Conservation (phyloP, 805 yeast species). For the Teunomyces cretensis region DNA sequence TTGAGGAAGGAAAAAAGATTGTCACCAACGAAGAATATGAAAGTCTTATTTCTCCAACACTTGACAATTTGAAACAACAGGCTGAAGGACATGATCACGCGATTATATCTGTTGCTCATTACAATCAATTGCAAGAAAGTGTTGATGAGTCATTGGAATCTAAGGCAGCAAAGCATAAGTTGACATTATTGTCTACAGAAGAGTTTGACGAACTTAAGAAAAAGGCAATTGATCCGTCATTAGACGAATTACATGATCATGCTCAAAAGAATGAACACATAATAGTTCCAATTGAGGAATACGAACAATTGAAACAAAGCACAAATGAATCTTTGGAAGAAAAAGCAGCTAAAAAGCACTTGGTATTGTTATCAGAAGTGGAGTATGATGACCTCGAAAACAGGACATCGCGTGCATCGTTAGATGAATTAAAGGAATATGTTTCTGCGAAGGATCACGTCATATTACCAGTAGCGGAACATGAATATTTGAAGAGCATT, state of each 20-base stretch:
- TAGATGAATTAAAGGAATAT: slow-evolving; percentile 6
- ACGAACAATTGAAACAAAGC: slow-evolving; percentile 9
- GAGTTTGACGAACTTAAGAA: slow-evolving; percentile 10
- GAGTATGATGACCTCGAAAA: slow-evolving; percentile 16
- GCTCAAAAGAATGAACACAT: background rate
- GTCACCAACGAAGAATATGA: slow-evolving; percentile 2
- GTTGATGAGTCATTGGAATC: slow-evolving; percentile 15
- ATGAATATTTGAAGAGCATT: background rate
- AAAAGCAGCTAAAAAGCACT: slow-evolving; percentile 23
- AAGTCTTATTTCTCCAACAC: slow-evolving; percentile 7
- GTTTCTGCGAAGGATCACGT: background rate
- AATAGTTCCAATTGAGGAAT: background rate
- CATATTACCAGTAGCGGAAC: background rate
- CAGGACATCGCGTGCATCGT: background rate
- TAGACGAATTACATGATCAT: slow-evolving; percentile 6
- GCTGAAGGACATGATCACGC: slow-evolving; percentile 10
- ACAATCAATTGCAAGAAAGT: slow-evolving; percentile 1
- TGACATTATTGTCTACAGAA: slow-evolving; percentile 7
- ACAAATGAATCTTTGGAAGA: slow-evolving; percentile 19
- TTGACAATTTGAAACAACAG: slow-evolving; percentile 10
- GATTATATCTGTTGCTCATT: slow-evolving; percentile 5
- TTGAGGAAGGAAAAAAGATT: background rate
- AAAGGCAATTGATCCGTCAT: background rate
- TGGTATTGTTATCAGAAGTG: slow-evolving; percentile 11
- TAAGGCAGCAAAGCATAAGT: slow-evolving; percentile 6